These are phyloP conservation scores for Gracilaria domingensis DNA, from an alignment of 23 red algal genomes.

Conservation along the genomic window DNA sequence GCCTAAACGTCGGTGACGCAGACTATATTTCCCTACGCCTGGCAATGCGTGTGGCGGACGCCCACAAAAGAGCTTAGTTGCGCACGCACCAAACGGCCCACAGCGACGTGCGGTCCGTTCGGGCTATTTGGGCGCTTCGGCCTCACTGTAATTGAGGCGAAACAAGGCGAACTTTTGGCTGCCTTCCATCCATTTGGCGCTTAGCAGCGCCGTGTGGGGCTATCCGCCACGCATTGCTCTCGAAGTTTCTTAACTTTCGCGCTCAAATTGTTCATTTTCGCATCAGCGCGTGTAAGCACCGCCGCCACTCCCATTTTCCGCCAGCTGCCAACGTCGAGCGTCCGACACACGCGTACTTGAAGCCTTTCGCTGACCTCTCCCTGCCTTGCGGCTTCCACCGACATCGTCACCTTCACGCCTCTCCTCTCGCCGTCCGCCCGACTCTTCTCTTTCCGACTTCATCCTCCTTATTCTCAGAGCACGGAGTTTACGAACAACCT, in stretches of 20 bases:
- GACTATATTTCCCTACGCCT: too few species aligned
- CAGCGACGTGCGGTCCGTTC: background rate
- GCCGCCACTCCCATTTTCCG: background rate
- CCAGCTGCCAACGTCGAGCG: conserved; percentile 30
- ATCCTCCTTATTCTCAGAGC: background rate
- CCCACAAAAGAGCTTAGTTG: background rate
- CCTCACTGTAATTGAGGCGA: background rate
- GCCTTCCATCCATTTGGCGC: background rate
- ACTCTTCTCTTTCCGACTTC: background rate
- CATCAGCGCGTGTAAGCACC: conserved; percentile 15
- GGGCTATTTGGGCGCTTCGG: background rate
- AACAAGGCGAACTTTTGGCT: background rate
- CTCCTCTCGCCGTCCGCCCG: background rate
- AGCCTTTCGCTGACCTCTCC: conserved; percentile 42
- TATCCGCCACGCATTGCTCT: background rate
- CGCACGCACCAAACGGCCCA: background rate
- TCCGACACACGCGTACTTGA: conserved; percentile 42
- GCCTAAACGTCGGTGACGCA: too few species aligned
- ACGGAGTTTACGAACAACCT: background rate
- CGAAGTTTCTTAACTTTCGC: conserved; percentile 22
- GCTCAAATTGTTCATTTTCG: background rate
- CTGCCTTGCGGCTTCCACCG: conserved; percentile 12
- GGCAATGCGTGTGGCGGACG: too few species aligned
- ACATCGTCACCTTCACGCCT: background rate
- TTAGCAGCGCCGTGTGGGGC: background rate